Conservation (phyloP, 2,329 filamentous ascomycete genomes). For the Penicillium paneum region DNA sequence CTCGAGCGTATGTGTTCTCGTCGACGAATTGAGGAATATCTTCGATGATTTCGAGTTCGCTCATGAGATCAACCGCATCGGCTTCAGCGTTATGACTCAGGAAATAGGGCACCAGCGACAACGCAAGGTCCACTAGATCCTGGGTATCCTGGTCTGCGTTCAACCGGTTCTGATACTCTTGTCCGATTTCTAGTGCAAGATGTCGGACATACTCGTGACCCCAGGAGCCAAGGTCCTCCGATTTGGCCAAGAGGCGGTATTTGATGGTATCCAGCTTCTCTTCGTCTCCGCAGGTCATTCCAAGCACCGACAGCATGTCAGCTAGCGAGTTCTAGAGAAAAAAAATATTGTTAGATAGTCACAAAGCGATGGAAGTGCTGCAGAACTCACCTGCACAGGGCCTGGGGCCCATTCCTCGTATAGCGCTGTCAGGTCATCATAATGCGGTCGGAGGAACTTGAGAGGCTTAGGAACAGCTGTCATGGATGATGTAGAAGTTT, state of each 20-base stretch:
- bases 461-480: slow-evolving; percentile 97
- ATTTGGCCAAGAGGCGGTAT: slow-evolving; percentile 84
- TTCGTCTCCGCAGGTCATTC: slow-evolving; percentile 98
- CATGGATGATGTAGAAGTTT: slow-evolving; percentile 99
- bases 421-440: slow-evolving; percentile 79
- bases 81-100: slow-evolving; percentile 97
- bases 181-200: slow-evolving; percentile 89
- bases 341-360: slow-evolving; percentile 8
- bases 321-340: slow-evolving; percentile 67
- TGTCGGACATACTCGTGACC: slow-evolving; percentile 98
- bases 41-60: slow-evolving; percentile 96
- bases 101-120: slow-evolving; percentile 87
- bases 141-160: slow-evolving; percentile 78
- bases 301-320: slow-evolving; percentile 93
- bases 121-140: slow-evolving; percentile 80
- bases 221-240: slow-evolving; percentile 93
- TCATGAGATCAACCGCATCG: slow-evolving; percentile 94
- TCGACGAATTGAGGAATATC: slow-evolving; percentile 85
- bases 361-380: not conserved
- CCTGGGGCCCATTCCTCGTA: slow-evolving; percentile 87
- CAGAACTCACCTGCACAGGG: slow-evolving; percentile 69
- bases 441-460: slow-evolving; percentile 96
- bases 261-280: slow-evolving; percentile 94
- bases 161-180: slow-evolving; percentile 85
- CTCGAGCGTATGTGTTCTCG: slow-evolving; percentile 86